Evolutionary conservation across 164 flowering plant species (phyloP).

Genomic region (Malania oleifera): DNA sequence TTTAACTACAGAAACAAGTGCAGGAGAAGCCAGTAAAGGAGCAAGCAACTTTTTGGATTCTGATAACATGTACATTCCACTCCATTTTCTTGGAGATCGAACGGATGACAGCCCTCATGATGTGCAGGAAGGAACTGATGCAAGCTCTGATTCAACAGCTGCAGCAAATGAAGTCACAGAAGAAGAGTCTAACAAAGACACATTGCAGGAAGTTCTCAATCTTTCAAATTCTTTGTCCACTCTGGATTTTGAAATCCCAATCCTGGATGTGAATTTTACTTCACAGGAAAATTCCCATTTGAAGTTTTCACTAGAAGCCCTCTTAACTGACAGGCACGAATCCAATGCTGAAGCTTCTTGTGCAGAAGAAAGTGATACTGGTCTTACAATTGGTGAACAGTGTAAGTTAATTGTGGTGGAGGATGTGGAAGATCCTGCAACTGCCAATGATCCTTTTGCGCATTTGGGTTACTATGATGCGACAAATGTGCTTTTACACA

Average conservation of each 20-base stretch:
- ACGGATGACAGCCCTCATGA: slow-evolving; percentile 5
- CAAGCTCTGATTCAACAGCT: slow-evolving; percentile 3
- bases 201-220: slow-evolving; percentile 20
- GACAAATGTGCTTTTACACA: not conserved
- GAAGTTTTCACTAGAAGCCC: slow-evolving; percentile 43
- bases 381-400: slow-evolving; percentile 2
- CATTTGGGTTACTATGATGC: slow-evolving; percentile 21
- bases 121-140: slow-evolving; percentile 5
- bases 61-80: not conserved
- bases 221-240: slow-evolving; percentile 15
- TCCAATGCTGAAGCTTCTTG: slow-evolving; percentile 13
- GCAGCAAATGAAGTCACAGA: not conserved
- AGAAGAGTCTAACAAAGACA: slow-evolving; percentile 5
- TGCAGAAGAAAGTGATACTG: slow-evolving; percentile 12
- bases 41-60: not conserved
- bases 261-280: slow-evolving; percentile 60
- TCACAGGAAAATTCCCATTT: slow-evolving; percentile 14
- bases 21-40: slow-evolving; percentile 6
- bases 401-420: slow-evolving; percentile 17
- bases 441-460: slow-evolving; percentile 17
- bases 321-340: slow-evolving; percentile 26
- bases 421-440: slow-evolving; percentile 19
- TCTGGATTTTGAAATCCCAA: slow-evolving; percentile 47
- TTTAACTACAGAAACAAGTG: slow-evolving; percentile 1
- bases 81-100: slow-evolving; percentile 2